Conservation (phyloP, 139 green algal genomes). For the Mychonastes homosphaera region DNA sequence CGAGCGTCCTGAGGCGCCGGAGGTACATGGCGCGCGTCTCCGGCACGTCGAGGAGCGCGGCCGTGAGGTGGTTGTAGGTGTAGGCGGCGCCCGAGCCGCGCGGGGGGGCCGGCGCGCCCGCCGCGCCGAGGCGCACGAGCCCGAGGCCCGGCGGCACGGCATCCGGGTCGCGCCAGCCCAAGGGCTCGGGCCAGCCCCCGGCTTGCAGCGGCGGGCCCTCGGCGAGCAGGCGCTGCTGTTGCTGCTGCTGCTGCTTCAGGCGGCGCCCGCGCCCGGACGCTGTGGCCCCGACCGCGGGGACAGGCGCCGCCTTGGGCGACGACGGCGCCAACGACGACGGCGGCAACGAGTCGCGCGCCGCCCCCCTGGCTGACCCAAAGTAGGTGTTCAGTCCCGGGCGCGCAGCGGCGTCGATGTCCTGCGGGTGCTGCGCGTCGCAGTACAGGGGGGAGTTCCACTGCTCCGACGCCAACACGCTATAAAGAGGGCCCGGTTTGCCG, state of each 20-base stretch:
- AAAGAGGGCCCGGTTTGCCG: constrained; percentile 46
- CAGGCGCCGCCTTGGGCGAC: background rate
- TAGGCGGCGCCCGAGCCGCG: constrained; percentile 32
- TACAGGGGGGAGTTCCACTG: constrained; percentile 82
- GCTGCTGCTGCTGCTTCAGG: no score
- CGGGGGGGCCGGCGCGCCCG: no score
- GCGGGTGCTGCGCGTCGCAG: constrained; percentile 68
- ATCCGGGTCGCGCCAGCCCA: constrained; percentile 33
- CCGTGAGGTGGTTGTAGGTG: constrained; percentile 79
- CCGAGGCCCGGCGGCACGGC: background rate
- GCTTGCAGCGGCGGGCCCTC: background rate
- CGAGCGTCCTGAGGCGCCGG: constrained; percentile 64
- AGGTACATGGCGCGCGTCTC: constrained; percentile 75
- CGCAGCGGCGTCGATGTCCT: no score
- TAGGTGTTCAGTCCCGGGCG: constrained; percentile 7
- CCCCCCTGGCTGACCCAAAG: constrained; percentile 4
- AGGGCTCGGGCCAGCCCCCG: constrained; percentile 12
- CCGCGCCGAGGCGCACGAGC: no score
- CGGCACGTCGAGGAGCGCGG: constrained; percentile 57
- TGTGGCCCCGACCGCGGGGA: background rate
- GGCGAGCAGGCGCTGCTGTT: background rate
- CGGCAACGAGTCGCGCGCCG: background rate
- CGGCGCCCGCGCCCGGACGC: background rate
- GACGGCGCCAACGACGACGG: constrained; percentile 1
- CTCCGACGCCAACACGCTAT: constrained; percentile 68